Percentiles rank a stretch among this genome's conserved stretches.
phyloP scores from a whole-genome alignment of 345 rosid genomes.

The Cardiospermum halicacabum region DNA sequence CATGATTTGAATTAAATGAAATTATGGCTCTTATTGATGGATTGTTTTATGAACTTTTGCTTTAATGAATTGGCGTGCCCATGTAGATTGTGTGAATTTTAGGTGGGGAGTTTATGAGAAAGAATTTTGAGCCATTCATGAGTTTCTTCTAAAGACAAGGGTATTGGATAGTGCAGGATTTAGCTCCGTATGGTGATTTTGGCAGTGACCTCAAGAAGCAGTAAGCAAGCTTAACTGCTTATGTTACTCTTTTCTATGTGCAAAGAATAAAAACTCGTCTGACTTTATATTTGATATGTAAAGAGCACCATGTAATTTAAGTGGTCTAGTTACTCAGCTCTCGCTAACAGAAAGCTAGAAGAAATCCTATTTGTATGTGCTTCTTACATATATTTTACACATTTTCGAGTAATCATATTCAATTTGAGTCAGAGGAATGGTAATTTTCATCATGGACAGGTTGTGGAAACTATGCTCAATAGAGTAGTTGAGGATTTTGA shows the following conservation, averaged over 20 bases:
- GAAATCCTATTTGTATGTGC: conserved; percentile 67
- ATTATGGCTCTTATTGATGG: not conserved
- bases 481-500: conserved; percentile 82
- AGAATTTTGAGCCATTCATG: conserved; percentile 58
- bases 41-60: not conserved
- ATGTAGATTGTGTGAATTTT: too few relatives aligned
- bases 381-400: too few relatives aligned
- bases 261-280: not conserved
- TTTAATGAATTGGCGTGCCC: not conserved
- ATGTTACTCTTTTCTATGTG: conserved; percentile 5
- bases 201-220: conserved; percentile 47
- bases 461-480: conserved; percentile 73
- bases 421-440: not conserved
- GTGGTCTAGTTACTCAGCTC: conserved; percentile 51
- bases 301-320: conserved; percentile 50
- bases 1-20: conserved; percentile 15
- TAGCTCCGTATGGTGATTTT: conserved; percentile 21
- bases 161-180: conserved; percentile 31
- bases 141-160: conserved; percentile 51
- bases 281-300: conserved; percentile 22
- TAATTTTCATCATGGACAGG: conserved; percentile 26
- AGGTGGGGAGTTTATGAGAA: conserved; percentile 52
- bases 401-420: not conserved
- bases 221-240: conserved; percentile 44
- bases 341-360: conserved; percentile 65